Evolutionary conservation across 164 flowering plant species (phyloP), one percentile per base, ranked within the genome.

Genomic region (Nymphaea colorata): DNA sequence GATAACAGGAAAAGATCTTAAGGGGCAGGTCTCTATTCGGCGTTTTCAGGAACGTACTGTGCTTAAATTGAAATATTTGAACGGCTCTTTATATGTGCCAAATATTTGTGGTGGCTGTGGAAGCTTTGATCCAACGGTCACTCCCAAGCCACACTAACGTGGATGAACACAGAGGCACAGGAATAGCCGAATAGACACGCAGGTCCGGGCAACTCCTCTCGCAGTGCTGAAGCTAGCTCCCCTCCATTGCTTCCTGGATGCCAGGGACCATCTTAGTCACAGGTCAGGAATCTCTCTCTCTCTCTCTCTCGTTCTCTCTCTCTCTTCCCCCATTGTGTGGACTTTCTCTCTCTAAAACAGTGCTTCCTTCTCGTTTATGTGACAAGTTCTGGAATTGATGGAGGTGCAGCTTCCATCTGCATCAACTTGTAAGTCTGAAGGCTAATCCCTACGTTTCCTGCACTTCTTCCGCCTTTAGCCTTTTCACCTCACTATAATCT

Each of bases 201-300:
- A 25, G 36, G 36, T 25, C 36, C 36, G 11, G 5, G 55, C 55
- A 12, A 47, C 4, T 47, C 7, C 55, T 12, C 7, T 12, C 55
- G 55, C 36, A 47, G 12, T 47, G 55, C 5, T 47, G 55, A 47
- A 47, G 55, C 53, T 2, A 47, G 57, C 36, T 25, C 36, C 36
- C 36, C 1, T 25, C 36, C 36, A 25, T 25, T 25, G 17, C 7
- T 36, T n/a, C 6, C 25, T n/a, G 8, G 15, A 93, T 93, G 98
- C 98, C 98, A 53, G 98, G 98, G 72, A 85, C 88, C 65, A 85
- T 93, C 74, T 76, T 79, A 76, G 91, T 93, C 72, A 87, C 98
- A 82, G 91, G 98, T 93, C 75, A 65, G 51, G 15, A 43, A 2
- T 11, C 42, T 17, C 61, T 45, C 43, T 41, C 15, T 15, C 15